Evolutionary conservation across 495 filamentous ascomycete genomes (phyloP).

Genomic region (Lasiosphaeriaceae sp.): DNA sequence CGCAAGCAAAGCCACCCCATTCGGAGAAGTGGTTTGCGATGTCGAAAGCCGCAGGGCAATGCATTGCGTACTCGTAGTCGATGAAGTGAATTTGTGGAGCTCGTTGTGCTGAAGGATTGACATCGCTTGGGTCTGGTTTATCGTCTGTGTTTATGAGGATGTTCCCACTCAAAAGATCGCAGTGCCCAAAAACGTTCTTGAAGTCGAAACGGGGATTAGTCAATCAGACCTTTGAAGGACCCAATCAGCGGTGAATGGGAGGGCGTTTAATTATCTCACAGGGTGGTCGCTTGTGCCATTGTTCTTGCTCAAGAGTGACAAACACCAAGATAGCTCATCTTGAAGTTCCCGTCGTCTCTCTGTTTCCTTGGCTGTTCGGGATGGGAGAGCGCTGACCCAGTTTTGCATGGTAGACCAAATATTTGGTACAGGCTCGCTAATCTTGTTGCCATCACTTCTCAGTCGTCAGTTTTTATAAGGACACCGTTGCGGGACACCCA

Average conservation of each 20-base stretch:
- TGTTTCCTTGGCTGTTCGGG: background rate
- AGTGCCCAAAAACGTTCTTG: background rate
- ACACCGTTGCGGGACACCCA: too few species aligned
- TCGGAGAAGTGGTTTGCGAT: background rate
- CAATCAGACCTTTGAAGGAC: background rate
- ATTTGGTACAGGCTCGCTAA: background rate
- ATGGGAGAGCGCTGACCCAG: background rate
- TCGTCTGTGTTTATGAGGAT: background rate
- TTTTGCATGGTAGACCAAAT: background rate
- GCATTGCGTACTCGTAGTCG: background rate
- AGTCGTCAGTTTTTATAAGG: background rate
- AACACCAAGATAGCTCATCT: background rate
- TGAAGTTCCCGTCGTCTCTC: background rate
- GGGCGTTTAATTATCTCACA: background rate
- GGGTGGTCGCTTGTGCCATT: background rate
- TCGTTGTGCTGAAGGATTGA: background rate
- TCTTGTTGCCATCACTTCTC: too few species aligned
- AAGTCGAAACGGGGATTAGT: background rate
- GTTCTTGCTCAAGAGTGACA: background rate
- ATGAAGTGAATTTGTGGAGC: background rate
- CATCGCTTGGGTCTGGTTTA: background rate
- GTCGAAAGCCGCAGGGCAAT: background rate
- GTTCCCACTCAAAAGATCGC: background rate
- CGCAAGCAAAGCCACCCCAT: background rate
- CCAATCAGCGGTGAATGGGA: background rate